Conservation (phyloP, 192 early-diverging fungal species). For the Dimargaris xerosporica region DNA sequence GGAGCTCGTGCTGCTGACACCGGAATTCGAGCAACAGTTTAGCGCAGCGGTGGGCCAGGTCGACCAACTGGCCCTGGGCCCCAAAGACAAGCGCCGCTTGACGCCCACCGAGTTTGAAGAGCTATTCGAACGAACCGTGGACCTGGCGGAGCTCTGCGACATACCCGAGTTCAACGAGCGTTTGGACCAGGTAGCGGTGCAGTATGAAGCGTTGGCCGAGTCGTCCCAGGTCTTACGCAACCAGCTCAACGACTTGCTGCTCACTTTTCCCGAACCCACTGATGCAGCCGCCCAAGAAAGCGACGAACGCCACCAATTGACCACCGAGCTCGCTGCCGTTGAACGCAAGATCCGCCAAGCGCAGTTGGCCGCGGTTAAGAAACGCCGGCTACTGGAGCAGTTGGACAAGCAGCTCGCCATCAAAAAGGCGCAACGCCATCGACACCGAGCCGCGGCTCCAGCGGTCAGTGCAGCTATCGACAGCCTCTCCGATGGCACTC, state of each 20-base stretch:
- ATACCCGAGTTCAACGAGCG: slow-evolving; percentile 1
- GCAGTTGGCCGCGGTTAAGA: neutral
- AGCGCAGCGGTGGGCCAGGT: too few relatives aligned
- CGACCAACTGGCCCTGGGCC: too few relatives aligned
- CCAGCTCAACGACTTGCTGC: slow-evolving; percentile 4
- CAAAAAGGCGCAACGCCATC: too few relatives aligned
- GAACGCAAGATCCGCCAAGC: neutral
- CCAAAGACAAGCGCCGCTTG: neutral
- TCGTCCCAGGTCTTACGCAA: slow-evolving; percentile 2
- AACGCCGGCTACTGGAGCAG: neutral
- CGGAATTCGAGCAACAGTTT: too few relatives aligned
- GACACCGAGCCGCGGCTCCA: too few relatives aligned
- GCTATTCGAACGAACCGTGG: slow-evolving; percentile 7
- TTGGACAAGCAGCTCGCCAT: neutral
- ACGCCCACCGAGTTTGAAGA: neutral
- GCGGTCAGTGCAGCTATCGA: too few relatives aligned
- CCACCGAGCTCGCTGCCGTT: neutral
- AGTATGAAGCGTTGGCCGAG: slow-evolving; percentile 1
- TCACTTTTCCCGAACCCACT: neutral
- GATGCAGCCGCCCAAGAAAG: neutral
- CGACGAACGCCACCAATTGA: neutral
- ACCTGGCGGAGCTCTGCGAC: slow-evolving; percentile 1
- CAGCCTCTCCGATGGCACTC: too few relatives aligned
- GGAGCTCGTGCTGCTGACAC: too few relatives aligned
- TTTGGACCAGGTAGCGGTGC: neutral